Evolutionary conservation across 352 stramenopile species (phyloP).

Genomic region (Pythium brachiatum): DNA sequence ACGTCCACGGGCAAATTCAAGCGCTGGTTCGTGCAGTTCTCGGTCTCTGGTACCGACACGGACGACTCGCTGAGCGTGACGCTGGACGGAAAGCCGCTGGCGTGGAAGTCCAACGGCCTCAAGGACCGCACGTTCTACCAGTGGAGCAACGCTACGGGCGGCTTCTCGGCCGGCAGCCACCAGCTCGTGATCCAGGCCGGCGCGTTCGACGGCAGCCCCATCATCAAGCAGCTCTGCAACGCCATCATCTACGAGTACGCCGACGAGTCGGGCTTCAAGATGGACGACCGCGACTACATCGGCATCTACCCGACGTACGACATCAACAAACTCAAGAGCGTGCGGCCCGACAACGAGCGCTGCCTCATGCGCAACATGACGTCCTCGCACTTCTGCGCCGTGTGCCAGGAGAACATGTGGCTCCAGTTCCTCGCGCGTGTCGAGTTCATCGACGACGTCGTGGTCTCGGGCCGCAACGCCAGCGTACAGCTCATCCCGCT

Average conservation of each 20-base stretch:
- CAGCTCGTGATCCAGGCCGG: slow-evolving; percentile 29
- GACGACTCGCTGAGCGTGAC: slow-evolving; percentile 30
- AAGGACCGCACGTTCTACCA: slow-evolving; percentile 34
- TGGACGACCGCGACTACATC: slow-evolving; percentile 27
- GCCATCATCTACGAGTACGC: slow-evolving; percentile 35
- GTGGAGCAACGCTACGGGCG: slow-evolving; percentile 22
- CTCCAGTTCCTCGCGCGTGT: slow-evolving; percentile 31
- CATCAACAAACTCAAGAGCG: slow-evolving; percentile 30
- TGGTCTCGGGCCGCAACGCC: slow-evolving; percentile 17
- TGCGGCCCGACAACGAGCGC: slow-evolving; percentile 33
- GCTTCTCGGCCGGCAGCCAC: slow-evolving; percentile 26
- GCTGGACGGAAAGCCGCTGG: slow-evolving; percentile 25
- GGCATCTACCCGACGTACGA: slow-evolving; percentile 35
- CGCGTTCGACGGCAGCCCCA: slow-evolving; percentile 19
- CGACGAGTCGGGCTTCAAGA: slow-evolving; percentile 23
- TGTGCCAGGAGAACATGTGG: slow-evolving; percentile 45
- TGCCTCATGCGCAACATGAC: slow-evolving; percentile 48
- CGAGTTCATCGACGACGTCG: slow-evolving; percentile 34
- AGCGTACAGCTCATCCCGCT: slow-evolving; percentile 34
- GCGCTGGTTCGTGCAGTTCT: slow-evolving; percentile 30
- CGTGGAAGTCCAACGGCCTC: slow-evolving; percentile 29
- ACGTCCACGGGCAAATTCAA: slow-evolving; percentile 32
- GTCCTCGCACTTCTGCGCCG: slow-evolving; percentile 33
- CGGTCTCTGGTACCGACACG: slow-evolving; percentile 28
- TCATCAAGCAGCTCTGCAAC: slow-evolving; percentile 39